Evolutionary conservation across 1,284 basidiomycete species (phyloP).

Genomic region (Tilletia horrida): DNA sequence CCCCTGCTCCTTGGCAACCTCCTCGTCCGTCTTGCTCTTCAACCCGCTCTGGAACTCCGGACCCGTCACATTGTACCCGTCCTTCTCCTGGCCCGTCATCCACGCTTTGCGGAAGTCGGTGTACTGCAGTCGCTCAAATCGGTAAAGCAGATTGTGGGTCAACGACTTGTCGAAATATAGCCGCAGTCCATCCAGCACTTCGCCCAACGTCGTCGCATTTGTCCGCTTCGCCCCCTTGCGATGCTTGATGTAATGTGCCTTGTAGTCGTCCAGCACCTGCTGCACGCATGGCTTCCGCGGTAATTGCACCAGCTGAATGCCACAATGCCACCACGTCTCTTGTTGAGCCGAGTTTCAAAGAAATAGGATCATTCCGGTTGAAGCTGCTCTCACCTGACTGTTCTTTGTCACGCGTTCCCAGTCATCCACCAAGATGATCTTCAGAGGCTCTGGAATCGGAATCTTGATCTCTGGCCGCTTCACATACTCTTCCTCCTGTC

Average conservation of each 20-base stretch:
- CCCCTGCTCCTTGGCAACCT: slow-evolving; percentile 6
- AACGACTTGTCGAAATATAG: slow-evolving; percentile 90
- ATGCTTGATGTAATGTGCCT: slow-evolving; percentile 30
- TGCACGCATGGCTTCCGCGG: slow-evolving; percentile 78
- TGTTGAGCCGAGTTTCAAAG: too few relatives aligned
- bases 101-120: slow-evolving; percentile 72
- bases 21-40: slow-evolving; percentile 7
- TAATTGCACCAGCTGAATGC: slow-evolving; percentile 71
- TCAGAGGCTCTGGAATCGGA: slow-evolving; percentile 80
- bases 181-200: slow-evolving; percentile 81
- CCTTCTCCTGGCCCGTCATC: slow-evolving; percentile 5
- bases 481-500: slow-evolving; percentile 59
- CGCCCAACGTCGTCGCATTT: slow-evolving; percentile 62
- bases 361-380: too few relatives aligned
- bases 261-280: slow-evolving; percentile 74
- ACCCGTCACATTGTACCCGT: slow-evolving; percentile 9
- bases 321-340: too few relatives aligned
- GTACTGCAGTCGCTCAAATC: slow-evolving; percentile 90
- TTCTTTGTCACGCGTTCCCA: slow-evolving; percentile 96
- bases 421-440: slow-evolving; percentile 87
- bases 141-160: slow-evolving; percentile 85
- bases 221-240: not conserved
- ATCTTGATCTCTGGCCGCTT: slow-evolving; percentile 88
- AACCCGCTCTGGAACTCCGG: not conserved
- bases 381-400: slow-evolving; percentile 56